Evolutionary conservation across 208 protist species (phyloP), one percentile per base, ranked within the genome.

Genomic region (Balamuthia mandrillaris): DNA sequence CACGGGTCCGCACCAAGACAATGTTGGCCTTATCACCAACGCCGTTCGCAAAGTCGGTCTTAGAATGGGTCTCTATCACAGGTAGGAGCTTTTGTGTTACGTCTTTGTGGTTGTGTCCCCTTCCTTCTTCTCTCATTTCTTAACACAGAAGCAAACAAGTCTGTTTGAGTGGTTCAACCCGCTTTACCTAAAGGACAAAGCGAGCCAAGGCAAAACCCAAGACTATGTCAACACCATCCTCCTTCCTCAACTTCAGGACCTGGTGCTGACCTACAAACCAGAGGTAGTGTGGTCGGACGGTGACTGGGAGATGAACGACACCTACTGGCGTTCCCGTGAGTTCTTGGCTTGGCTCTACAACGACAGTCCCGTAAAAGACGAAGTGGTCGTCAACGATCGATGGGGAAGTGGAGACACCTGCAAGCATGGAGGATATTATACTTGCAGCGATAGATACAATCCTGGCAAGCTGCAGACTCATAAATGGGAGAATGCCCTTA

Each of bases 331-430:
- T 16, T 79, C 82, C 9, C 81, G 56, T 27, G 88, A 91, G 10
- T 91, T 91, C 61, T 42, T 91, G 0, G 47, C 83, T 24, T 91
- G 88, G 88, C 37, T 91, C 6, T 91, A 89, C 41, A 84, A 45
- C 16, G 79, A 89, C 3, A 72, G 54, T 31, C 39, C 82, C 21
- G 84, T 88, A 4, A 88, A 87, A 27, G 84, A 91, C 29, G 51
- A 5, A 10, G 83, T 91, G 0, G 84, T 91, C 18, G 74, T 90
- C 0, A 91, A 91, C 74, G 88, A 91, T 54, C 31, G 88, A 60
- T 90, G 86, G 86, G 88, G 88, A 16, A 27, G 3, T 9, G 84
- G 68, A 7, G 49, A 42, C 58, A 51, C 35, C 24, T 49, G 7
- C 7, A 24, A 54, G 1, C 47, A 90, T 58, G 88, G 88, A 49